Conservation (phyloP, 768 basidiomycete species). For the Podaxis sp. region DNA sequence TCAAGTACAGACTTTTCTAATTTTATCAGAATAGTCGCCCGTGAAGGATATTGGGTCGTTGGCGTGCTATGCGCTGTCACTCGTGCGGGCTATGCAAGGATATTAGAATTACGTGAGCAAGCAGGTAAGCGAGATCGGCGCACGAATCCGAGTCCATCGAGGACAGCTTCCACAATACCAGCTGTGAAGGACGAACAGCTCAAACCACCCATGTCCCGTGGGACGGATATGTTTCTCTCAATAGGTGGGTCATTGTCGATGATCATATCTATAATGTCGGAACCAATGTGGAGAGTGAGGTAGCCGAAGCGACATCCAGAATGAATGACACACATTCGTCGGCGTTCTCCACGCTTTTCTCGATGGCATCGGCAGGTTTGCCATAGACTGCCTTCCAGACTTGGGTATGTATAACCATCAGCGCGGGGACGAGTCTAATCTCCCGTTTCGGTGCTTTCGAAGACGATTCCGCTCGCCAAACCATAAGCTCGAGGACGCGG, state of each 20-base stretch:
- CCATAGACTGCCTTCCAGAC: constrained; percentile 96
- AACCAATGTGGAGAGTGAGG: constrained; percentile 14
- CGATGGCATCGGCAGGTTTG: constrained; percentile 90
- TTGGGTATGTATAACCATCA: constrained; percentile 94
- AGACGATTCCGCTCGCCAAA: constrained; percentile 73
- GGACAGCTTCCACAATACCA: constrained; percentile 94
- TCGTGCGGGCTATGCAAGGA: constrained; percentile 74
- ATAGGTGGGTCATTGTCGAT: constrained; percentile 94
- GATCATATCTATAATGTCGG: constrained; percentile 77
- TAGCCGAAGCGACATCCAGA: neutral
- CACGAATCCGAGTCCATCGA: constrained; percentile 93
- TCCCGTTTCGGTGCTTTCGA: constrained; percentile 93
- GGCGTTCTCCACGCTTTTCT: constrained; percentile 93
- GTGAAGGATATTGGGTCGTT: constrained; percentile 71
- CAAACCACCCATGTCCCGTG: constrained; percentile 89
- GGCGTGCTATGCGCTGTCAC: constrained; percentile 96
- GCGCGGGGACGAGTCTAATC: constrained; percentile 83
- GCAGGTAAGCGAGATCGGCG: constrained; percentile 31
- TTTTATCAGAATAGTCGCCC: constrained; percentile 97
- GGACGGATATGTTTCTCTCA: constrained; percentile 91
- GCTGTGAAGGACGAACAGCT: constrained; percentile 98
- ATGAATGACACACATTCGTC: constrained; percentile 76
- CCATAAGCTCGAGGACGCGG: constrained; percentile 83
- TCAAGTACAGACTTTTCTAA: constrained; percentile 91
- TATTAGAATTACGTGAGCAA: constrained; percentile 9